phyloP scores from a whole-genome alignment of 2,329 filamentous ascomycete species.

The Pseudocercospora macadamiae region DNA sequence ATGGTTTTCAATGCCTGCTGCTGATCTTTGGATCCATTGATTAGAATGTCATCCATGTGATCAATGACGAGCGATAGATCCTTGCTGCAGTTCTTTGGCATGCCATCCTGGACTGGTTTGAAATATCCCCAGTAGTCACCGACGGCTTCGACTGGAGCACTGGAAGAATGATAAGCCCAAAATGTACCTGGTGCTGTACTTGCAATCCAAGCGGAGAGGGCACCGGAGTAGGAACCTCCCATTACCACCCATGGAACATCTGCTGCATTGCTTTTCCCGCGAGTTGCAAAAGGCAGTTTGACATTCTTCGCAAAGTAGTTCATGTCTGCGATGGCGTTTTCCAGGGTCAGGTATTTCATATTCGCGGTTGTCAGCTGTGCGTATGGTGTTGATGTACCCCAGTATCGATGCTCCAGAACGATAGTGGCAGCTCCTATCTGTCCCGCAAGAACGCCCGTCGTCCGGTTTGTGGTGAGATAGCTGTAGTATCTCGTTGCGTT shows the following conservation, averaged over 20 bases:
- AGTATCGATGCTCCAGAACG: conserved; percentile 63
- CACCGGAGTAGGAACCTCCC: conserved; percentile 62
- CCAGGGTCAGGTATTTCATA: conserved; percentile 57
- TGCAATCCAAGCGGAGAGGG: conserved; percentile 60
- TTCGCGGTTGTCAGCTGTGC: conserved; percentile 55
- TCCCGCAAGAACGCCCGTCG: conserved; percentile 57
- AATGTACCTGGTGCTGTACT: conserved; percentile 58
- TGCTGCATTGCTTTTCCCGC: conserved; percentile 53
- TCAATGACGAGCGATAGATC: conserved; percentile 57
- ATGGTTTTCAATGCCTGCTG: conserved; percentile 52
- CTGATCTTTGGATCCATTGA: conserved; percentile 34
- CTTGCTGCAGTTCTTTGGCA: conserved; percentile 61
- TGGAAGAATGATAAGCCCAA: conserved; percentile 63
- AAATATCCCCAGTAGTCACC: conserved; percentile 64
- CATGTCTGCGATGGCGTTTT: conserved; percentile 58
- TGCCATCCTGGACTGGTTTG: conserved; percentile 58
- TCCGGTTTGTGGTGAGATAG: conserved; percentile 55
- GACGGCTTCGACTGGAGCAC: conserved; percentile 59
- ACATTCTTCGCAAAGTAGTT: conserved; percentile 58
- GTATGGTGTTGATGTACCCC: conserved; percentile 60
- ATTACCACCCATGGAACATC: conserved; percentile 59
- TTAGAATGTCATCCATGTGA: conserved; percentile 47
- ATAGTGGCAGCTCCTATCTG: conserved; percentile 58
- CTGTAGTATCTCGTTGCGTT: conserved; percentile 51
- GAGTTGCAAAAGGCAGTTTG: conserved; percentile 57